These are phyloP conservation scores for Turritis glabra DNA, from an alignment of 345 rosid species.

Conservation along the genomic window DNA sequence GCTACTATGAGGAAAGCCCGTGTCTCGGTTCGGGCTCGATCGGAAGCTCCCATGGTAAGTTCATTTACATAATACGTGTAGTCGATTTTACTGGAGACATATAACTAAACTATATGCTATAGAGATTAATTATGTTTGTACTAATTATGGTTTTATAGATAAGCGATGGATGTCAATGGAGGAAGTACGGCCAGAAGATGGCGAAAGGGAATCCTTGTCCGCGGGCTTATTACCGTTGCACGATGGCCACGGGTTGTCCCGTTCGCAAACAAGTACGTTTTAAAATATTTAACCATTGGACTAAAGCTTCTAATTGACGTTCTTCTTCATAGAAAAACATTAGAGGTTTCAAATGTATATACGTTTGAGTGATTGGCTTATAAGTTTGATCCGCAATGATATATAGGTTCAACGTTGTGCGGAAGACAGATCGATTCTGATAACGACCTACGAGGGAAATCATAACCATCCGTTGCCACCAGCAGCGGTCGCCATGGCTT, in stretches of 20 bases:
- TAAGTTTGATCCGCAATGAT: background rate
- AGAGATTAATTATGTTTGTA: background rate
- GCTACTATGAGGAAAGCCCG: conserved; percentile 98
- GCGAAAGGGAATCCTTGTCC: conserved; percentile 78
- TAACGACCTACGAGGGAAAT: conserved; percentile 93
- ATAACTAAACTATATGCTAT: background rate
- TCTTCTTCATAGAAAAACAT: background rate
- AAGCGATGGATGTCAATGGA: conserved; percentile 62
- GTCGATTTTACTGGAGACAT: background rate
- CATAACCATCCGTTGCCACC: conserved; percentile 95
- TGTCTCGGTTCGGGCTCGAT: conserved; percentile 96
- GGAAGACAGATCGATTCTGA: conserved; percentile 75
- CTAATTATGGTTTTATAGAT: conserved; percentile 13
- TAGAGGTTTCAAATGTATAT: background rate
- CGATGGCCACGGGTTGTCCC: conserved; percentile 73
- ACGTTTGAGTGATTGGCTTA: background rate
- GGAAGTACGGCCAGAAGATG: conserved; percentile 75
- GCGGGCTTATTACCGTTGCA: conserved; percentile 71
- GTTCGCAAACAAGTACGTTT: conserved; percentile 62
- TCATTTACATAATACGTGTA: background rate
- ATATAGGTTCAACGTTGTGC: conserved; percentile 90
- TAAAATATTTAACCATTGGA: background rate
- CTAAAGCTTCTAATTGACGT: background rate
- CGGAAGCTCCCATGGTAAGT: conserved; percentile 95
- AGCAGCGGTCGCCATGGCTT: conserved; percentile 94